Conservation (phyloP, 306 rosid genomes). For the Vigna radiata region DNA sequence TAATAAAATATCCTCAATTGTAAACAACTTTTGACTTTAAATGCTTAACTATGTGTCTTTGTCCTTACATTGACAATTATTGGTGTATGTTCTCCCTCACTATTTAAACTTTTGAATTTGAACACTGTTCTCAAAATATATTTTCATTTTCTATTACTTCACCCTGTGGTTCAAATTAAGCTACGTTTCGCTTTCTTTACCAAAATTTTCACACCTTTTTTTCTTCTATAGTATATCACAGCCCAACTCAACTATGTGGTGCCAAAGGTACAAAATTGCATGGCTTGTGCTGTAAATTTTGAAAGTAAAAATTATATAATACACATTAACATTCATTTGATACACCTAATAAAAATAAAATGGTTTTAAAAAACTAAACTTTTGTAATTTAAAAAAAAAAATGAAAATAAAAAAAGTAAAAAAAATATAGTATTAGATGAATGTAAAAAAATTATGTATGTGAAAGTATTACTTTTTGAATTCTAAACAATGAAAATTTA, state of each 20-base stretch:
- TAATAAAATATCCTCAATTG: background rate
- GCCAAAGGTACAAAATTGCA: background rate
- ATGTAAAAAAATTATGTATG: too few species aligned
- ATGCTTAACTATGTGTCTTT: background rate
- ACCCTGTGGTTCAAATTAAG: background rate
- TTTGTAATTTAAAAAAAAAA: too few species aligned
- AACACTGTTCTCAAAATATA: background rate
- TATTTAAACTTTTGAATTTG: background rate
- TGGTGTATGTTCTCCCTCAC: background rate
- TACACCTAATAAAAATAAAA: too few species aligned
- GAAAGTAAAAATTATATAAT: background rate
- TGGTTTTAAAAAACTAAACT: too few species aligned
- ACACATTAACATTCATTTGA: too few species aligned
- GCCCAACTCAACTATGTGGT: background rate
- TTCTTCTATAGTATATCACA: background rate
- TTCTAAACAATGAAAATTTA: background rate
- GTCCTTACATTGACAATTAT: background rate
- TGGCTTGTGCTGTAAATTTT: background rate
- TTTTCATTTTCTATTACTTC: background rate
- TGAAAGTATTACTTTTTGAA: too few species aligned
- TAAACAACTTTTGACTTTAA: constrained; percentile 12
- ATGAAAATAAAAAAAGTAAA: too few species aligned
- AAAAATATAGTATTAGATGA: too few species aligned
- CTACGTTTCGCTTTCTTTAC: background rate
- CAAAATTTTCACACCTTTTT: background rate